A percentile compares a stretch with the other conserved stretches of the same genome.
Conservation (phyloP, 2,329 filamentous ascomycete species). For the Aspergillus thermomutatus region DNA sequence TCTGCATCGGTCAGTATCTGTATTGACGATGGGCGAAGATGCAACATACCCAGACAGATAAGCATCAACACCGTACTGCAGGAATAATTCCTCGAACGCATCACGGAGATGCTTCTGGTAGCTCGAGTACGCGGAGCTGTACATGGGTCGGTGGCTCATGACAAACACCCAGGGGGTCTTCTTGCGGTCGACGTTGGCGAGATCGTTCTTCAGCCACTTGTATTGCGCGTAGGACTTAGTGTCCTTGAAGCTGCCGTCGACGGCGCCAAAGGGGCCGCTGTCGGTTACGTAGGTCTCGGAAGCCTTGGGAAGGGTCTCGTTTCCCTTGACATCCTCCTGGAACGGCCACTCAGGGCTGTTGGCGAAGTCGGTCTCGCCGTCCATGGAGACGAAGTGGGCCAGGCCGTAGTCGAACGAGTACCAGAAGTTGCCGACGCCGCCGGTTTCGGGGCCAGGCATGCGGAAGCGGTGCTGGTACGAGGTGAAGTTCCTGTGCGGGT, state of each 20-base stretch:
- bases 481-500: conserved; percentile 45
- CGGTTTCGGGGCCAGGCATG: conserved; percentile 48
- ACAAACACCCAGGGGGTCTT: conserved; percentile 51
- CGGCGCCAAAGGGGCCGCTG: conserved; percentile 48
- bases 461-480: conserved; percentile 51
- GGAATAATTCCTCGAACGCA: conserved; percentile 46
- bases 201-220: conserved; percentile 47
- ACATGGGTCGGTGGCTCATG: conserved; percentile 51
- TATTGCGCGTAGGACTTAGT: conserved; percentile 47
- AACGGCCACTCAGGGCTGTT: conserved; percentile 48
- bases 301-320: conserved; percentile 40
- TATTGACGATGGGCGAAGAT: conserved; percentile 5
- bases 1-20: conserved; percentile 16
- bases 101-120: conserved; percentile 45
- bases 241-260: conserved; percentile 39
- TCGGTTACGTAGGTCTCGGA: conserved; percentile 48
- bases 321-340: conserved; percentile 39
- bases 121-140: conserved; percentile 42
- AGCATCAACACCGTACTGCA: conserved; percentile 46
- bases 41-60: conserved; percentile 40
- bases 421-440: conserved; percentile 53
- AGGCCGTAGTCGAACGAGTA: conserved; percentile 55
- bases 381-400: conserved; percentile 50
- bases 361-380: conserved; percentile 51
- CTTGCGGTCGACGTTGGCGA: conserved; percentile 43